Conservation (phyloP, 768 basidiomycete species). For the Melanogaster broomeanus region DNA sequence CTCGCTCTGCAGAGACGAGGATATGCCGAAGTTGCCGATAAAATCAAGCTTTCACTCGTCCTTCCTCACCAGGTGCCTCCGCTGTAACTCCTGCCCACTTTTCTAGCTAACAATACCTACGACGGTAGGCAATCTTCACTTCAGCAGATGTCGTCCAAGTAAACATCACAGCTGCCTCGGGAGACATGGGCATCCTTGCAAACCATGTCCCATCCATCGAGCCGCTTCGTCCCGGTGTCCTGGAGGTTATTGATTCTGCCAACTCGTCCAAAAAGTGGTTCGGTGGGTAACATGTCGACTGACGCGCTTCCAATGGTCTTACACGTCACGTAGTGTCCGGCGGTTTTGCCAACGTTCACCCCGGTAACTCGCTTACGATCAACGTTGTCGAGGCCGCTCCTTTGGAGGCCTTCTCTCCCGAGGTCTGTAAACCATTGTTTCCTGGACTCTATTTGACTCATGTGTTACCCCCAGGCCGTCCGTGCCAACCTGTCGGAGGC, state of each 20-base stretch:
- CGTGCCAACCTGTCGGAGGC: constrained; percentile 90
- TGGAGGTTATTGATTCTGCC: constrained; percentile 89
- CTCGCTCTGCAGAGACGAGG: constrained; percentile 67
- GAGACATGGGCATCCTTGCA: constrained; percentile 99
- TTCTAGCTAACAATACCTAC: constrained; percentile 13
- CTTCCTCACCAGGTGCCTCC: constrained; percentile 90
- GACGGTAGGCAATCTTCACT: constrained; percentile 78
- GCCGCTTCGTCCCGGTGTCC: constrained; percentile 88
- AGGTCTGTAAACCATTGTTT: constrained; percentile 55
- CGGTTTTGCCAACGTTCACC: constrained; percentile 97
- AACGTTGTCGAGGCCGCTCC: constrained; percentile 97
- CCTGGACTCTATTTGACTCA: constrained; percentile 4
- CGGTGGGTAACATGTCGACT: constrained; percentile 54
- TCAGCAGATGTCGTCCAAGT: constrained; percentile 94
- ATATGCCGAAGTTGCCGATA: constrained; percentile 90
- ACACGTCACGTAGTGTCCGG: constrained; percentile 70
- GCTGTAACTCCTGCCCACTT: background rate
- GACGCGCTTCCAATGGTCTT: constrained; percentile 1
- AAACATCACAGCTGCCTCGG: constrained; percentile 89
- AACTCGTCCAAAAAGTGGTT: constrained; percentile 93
- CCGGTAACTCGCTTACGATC: constrained; percentile 94
- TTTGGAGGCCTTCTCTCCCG: constrained; percentile 85
- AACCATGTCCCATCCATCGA: constrained; percentile 99
- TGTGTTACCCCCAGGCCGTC: constrained; percentile 63
- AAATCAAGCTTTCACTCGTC: constrained; percentile 89